Evolutionary conservation across 2,329 filamentous ascomycete genomes (phyloP).

Genomic region (Elsinoe batatas): DNA sequence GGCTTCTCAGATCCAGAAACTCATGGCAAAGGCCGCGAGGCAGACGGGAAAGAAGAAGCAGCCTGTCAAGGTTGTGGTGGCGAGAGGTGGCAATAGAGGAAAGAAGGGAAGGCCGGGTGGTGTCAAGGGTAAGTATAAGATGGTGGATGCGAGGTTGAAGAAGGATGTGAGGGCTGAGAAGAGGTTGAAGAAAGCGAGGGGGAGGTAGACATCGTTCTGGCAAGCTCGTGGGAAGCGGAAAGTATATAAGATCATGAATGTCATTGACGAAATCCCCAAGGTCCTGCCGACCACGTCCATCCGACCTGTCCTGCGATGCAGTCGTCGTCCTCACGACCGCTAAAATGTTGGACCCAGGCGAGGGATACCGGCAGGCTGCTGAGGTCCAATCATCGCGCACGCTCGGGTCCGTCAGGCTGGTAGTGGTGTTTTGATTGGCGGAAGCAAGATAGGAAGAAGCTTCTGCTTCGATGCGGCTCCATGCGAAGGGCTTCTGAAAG

Average conservation of each 20-base stretch:
- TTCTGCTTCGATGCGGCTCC: neutral
- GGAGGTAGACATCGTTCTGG: no score
- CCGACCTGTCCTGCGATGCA: no score
- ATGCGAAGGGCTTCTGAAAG: neutral
- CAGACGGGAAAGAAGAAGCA: constrained; percentile 66
- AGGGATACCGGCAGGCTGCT: no score
- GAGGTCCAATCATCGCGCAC: no score
- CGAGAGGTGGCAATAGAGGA: constrained; percentile 72
- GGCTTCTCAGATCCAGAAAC: constrained; percentile 67
- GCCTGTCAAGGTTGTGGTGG: constrained; percentile 80
- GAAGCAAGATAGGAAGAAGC: neutral
- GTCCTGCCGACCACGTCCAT: no score
- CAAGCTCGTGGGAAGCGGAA: no score
- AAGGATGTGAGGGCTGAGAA: constrained; percentile 89
- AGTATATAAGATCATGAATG: no score
- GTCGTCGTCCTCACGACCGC: no score
- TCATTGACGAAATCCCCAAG: no score
- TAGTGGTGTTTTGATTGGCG: neutral
- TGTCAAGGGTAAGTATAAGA: constrained; percentile 93
- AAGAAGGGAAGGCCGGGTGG: constrained; percentile 79
- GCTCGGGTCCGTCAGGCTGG: no score
- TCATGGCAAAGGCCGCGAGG: constrained; percentile 72
- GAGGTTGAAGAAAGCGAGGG: constrained; percentile 62
- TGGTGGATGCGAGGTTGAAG: constrained; percentile 91
- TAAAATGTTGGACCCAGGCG: no score